Conservation (phyloP, 2,329 filamentous ascomycete species). For the Paraconiothyrium sp. region DNA sequence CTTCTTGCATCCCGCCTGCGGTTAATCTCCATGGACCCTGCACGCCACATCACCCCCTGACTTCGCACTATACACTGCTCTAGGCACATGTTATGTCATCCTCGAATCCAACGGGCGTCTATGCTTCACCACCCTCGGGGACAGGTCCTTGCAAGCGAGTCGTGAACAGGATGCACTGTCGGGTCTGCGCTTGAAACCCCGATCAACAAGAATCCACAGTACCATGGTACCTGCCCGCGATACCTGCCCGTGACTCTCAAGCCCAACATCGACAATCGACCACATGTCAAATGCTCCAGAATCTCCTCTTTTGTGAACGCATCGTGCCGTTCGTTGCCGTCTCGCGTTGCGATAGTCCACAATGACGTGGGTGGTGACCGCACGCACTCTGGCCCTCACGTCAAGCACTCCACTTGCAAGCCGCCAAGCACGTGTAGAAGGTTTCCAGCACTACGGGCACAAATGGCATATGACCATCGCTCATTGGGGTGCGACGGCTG, state of each 20-base stretch:
- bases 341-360: not conserved
- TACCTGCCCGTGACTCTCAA: not conserved
- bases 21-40: slow-evolving; percentile 3
- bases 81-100: not conserved
- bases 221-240: not conserved
- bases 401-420: slow-evolving; percentile 15
- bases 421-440: slow-evolving; percentile 1
- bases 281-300: not conserved
- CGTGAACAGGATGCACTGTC: no score
- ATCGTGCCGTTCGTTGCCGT: not conserved
- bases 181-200: no score
- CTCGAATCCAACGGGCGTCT: not conserved
- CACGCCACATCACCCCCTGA: not conserved
- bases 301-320: not conserved
- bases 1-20: not conserved
- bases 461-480: not conserved
- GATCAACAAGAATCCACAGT: no score
- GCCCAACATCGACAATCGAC: not conserved
- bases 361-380: slow-evolving; percentile 6
- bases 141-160: not conserved
- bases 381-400: slow-evolving; percentile 4
- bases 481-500: not conserved
- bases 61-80: not conserved
- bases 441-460: not conserved
- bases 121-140: not conserved